These are phyloP conservation scores for Groenewaldozyma sp. DNA, from an alignment of 1,139 yeast species.

Conservation along the genomic window DNA sequence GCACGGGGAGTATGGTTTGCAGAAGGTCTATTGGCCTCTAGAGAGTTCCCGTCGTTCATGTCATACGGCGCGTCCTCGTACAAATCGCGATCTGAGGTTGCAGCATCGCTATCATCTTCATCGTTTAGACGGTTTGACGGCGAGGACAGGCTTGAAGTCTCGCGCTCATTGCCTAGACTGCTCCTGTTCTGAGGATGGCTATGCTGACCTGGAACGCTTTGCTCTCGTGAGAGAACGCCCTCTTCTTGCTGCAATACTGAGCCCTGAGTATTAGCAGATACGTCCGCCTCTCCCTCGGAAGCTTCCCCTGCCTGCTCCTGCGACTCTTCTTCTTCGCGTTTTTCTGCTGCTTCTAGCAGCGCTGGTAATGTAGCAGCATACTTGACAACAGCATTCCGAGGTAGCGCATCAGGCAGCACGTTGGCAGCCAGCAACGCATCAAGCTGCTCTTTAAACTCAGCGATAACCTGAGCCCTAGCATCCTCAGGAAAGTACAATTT, in stretches of 20 bases:
- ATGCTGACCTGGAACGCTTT: background rate
- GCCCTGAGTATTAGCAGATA: no score
- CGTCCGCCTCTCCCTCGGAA: no score
- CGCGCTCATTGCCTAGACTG: background rate
- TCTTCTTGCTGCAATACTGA: no score
- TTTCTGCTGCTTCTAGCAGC: background rate
- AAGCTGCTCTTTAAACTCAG: slow-evolving; percentile 14
- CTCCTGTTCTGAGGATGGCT: background rate
- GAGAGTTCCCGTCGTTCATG: no score
- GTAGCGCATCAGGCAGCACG: slow-evolving; percentile 32
- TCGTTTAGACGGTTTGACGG: background rate
- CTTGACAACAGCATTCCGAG: slow-evolving; percentile 18
- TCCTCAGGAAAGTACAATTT: slow-evolving; percentile 37
- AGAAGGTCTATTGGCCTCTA: no score
- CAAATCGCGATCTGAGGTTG: background rate
- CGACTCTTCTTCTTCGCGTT: no score
- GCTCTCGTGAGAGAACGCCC: no score
- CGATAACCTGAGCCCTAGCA: slow-evolving; percentile 11
- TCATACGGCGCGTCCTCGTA: no score
- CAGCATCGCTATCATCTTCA: background rate
- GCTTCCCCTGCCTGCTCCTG: no score
- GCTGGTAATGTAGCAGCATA: slow-evolving; percentile 3
- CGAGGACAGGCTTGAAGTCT: background rate
- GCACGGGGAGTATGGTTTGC: no score
- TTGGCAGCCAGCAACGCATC: slow-evolving; percentile 24